Base-by-base conservation (phyloP, 805 yeast genomes). In the Starmerella bombi region DNA sequence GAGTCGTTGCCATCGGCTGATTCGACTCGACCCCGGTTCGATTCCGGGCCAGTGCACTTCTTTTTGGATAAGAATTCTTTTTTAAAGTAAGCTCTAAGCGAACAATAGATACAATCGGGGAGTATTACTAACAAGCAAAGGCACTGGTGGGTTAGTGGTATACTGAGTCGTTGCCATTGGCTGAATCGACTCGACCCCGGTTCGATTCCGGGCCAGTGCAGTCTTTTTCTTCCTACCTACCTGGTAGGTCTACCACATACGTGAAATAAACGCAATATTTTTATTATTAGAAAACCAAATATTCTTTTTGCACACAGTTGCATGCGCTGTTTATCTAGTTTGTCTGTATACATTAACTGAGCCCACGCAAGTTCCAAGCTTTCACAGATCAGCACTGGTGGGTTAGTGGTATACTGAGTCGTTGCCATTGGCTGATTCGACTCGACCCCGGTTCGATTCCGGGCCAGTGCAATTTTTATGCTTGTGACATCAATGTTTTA, bases 121-220 rank as follows among this genome's bases (percentile, higher is more conserved):
- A n/a, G n/a, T n/a, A n/a, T n/a, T n/a, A n/a, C n/a, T n/a, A n/a
- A n/a, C n/a, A n/a, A n/a, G n/a, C n/a, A n/a, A n/a, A n/a, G n/a
- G n/a, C n/a, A n/a, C n/a, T 46, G 47, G 34, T 46, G 50, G 50
- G 50, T 46, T 46, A 44, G 48, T 46, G 48, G 50, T 46, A 46
- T 46, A 46, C 50, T 46, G 48, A 41, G 48, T 46, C 48, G 48
- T 46, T 44, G 50, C 48, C 49, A 45, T 43, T n/a, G n/a, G n/a
- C n/a, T n/a, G n/a, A n/a, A n/a, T n/a, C 47, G 45, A 43, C 41
- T 41, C 85, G 96, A 88, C 96, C 95, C 96, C 95, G 85, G 96
- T 88, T 88, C 96, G 95, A 88, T 84, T 96, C 96, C 86, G 96
- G 96, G 96, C 85, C 80, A 77, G 83, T 80, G 84, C 95, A 85